Evolutionary conservation across 768 basidiomycete species (phyloP).

Genomic region (Lepiota venenata): DNA sequence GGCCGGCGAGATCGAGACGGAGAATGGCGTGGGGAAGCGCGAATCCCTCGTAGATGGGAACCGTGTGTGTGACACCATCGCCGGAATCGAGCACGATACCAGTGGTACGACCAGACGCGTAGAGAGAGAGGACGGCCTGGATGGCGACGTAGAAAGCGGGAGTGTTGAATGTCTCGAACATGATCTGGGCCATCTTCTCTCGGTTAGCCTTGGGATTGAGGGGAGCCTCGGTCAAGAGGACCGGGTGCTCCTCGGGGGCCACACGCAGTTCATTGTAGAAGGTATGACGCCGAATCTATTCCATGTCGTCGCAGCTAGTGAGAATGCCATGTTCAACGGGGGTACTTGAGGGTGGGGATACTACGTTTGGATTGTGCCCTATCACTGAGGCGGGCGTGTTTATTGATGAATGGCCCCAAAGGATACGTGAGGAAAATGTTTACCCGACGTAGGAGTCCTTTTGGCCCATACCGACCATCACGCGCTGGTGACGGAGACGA

Average conservation of each 20-base stretch:
- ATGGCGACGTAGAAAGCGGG: conserved; percentile 92
- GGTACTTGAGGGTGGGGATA: conserved; percentile 88
- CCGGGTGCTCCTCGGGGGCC: conserved; percentile 90
- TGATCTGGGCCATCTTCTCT: conserved; percentile 93
- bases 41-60: conserved; percentile 96
- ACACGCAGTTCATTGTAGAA: conserved; percentile 96
- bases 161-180: no score
- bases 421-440: conserved; percentile 18
- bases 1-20: conserved; percentile 89
- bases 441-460: conserved; percentile 97
- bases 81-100: no score
- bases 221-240: conserved; percentile 85
- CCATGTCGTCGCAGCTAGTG: conserved; percentile 99
- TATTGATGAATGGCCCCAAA: conserved; percentile 73
- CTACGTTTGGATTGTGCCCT: conserved; percentile 93
- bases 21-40: conserved; percentile 90
- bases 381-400: conserved; percentile 75
- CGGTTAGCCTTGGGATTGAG: conserved; percentile 92
- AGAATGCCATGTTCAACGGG: conserved; percentile 94
- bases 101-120: conserved; percentile 96
- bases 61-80: conserved; percentile 93
- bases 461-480: conserved; percentile 97
- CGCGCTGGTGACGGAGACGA: conserved; percentile 90
- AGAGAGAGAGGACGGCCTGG: conserved; percentile 88
- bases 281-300: conserved; percentile 98